phyloP scores from a whole-genome alignment of 2,329 filamentous ascomycete genomes.

The Periglandula ipomoeae region DNA sequence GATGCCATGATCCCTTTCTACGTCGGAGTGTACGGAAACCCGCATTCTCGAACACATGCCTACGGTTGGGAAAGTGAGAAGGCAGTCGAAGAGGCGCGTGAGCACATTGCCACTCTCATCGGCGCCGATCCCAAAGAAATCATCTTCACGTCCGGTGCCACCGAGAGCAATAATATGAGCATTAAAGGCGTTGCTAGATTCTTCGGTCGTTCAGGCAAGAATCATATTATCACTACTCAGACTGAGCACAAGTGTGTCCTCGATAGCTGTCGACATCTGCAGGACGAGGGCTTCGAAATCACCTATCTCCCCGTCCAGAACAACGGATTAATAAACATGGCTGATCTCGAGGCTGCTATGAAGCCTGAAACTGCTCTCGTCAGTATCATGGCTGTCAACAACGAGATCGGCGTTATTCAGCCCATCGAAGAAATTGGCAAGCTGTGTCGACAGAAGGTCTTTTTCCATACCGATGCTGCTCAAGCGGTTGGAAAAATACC shows the following conservation, averaged over 20 bases:
- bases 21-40: constrained; percentile 90
- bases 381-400: constrained; percentile 98
- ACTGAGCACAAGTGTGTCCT: constrained; percentile 99
- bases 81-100: constrained; percentile 78
- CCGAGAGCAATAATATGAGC: constrained; percentile 99
- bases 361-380: constrained; percentile 84
- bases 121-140: constrained; percentile 96
- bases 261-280: constrained; percentile 91
- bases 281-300: constrained; percentile 92
- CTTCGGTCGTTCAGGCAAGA: constrained; percentile 87
- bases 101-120: constrained; percentile 76
- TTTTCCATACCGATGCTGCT: constrained; percentile 95
- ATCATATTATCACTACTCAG: constrained; percentile 93
- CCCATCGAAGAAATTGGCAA: constrained; percentile 88
- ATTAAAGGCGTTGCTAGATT: constrained; percentile 97
- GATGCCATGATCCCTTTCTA: constrained; percentile 96
- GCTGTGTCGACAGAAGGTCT: constrained; percentile 86
- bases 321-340: constrained; percentile 78
- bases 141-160: constrained; percentile 96
- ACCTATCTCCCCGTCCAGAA: constrained; percentile 90
- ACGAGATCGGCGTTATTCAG: constrained; percentile 99
- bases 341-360: constrained; percentile 79
- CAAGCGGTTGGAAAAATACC: constrained; percentile 99
- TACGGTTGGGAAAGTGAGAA: constrained; percentile 99
- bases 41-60: constrained; percentile 92